Evolutionary conservation across 208 protist species (phyloP), one percentile per base, ranked within the genome.

Genomic region (Trichomonas vaginalis): DNA sequence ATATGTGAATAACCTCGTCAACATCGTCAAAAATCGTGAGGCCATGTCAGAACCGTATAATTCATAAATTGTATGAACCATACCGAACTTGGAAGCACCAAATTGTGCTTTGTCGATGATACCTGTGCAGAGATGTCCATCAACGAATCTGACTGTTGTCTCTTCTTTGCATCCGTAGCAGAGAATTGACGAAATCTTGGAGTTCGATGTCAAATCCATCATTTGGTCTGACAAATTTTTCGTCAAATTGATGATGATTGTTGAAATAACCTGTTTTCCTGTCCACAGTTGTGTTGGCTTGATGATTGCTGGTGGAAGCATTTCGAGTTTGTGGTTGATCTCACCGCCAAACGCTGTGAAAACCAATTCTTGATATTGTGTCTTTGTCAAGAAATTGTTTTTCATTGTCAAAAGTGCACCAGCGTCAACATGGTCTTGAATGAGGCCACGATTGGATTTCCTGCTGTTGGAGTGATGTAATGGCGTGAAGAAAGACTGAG

Each of bases 351-450:
- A 96, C 37, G 97, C 98, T 95, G 97, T 96, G 97, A 98, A 99
- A 12, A 99, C 96, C 42, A 99, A 97, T 96, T 99, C 97, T 49
- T 98, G 97, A 97, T 99, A 99, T 23, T 98, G 97, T n/a, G 97
- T 96, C 42, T 97, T 96, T 9, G 98, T 97, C 37, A 99, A 97
- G 96, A 99, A 99, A 35, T 98, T 99, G 96, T 99, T 95, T n/a
- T 83, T 80, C 56, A 70, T 46, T 48, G 96, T 99, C 2, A 99
- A 96, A 80, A 99, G 97, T 56, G 99, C 98, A 95, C 98, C 99
- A 12, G 98, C 98, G 17, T 99, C 98, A 86, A 99, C 98, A 96
- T 99, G 98, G 97, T 99, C 99, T 97, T 99, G 99, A 96, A 99
- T 99, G 27, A 99, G 97, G 96, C 99, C 99, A 96, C 99, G 98